phyloP scores from a whole-genome alignment of 2,329 filamentous ascomycete species.

The Alternaria sp. region DNA sequence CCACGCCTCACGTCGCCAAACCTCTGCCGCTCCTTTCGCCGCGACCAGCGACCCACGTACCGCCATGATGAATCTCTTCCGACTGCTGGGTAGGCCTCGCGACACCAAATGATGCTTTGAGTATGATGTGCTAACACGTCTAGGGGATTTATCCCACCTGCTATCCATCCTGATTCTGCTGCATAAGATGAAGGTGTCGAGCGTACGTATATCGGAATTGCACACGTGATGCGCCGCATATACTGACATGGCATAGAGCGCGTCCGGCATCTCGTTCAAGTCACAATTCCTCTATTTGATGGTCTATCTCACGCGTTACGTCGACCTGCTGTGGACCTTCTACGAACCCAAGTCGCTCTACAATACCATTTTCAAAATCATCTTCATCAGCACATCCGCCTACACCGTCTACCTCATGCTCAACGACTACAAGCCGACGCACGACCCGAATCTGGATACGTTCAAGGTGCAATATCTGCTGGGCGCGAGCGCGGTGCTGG shows the following conservation, averaged over 20 bases:
- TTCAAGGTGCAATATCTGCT: conserved; percentile 97
- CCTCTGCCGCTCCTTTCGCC: conserved; percentile 17
- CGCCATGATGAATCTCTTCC: conserved; percentile 71
- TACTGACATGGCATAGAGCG: conserved; percentile 69
- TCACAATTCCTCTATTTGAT: conserved; percentile 94
- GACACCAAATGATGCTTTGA: background rate
- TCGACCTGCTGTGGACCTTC: conserved; percentile 85
- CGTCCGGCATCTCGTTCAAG: conserved; percentile 97
- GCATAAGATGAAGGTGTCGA: conserved; percentile 91
- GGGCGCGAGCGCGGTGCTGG: conserved; percentile 78
- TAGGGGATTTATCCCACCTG: conserved; percentile 95
- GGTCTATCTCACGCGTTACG: conserved; percentile 92
- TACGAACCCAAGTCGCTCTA: conserved; percentile 74
- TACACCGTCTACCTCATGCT: conserved; percentile 99
- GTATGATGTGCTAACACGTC: conserved; percentile 24
- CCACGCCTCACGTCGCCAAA: conserved; percentile 20
- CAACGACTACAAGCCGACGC: conserved; percentile 94
- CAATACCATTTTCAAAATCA: conserved; percentile 93
- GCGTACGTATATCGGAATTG: conserved; percentile 63
- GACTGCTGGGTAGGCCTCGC: conserved; percentile 63
- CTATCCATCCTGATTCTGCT: conserved; percentile 92
- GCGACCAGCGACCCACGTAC: conserved; percentile 27
- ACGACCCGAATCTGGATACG: conserved; percentile 95
- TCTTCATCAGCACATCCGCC: conserved; percentile 87
- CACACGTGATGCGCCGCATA: conserved; percentile 1